Base-by-base conservation (phyloP, 2,329 filamentous ascomycete species). In the Aspergillus tamarii region DNA sequence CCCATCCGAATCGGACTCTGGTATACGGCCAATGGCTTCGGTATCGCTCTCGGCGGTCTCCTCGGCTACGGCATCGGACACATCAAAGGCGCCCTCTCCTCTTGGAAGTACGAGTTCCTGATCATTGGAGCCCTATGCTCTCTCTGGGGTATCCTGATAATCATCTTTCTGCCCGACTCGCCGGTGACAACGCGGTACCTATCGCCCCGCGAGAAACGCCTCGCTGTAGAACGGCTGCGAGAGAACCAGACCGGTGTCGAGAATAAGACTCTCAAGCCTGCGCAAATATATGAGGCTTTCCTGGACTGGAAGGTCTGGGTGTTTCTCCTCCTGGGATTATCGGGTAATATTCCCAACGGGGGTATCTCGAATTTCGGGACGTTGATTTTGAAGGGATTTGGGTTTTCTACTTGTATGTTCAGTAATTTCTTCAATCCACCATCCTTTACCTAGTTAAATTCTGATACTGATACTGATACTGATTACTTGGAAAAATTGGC, bases 51-150 rank as follows among this genome's bases (percentile, higher is more conserved):
- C 0, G 87, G 87, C 54, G 86, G 86, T 0, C 70, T 87, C 3
- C 73, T 87, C 0, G 84, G 85, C 0, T 89, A 86, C 61, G 87
- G 83, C 0, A 89, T 89, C 54, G 87, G 88, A 1, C 81, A 88
- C 65, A 87, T 87, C 66, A 79, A 81, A 43, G 86, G 85, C 14
- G 77, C 81, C 1, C 79, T 90, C 21, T 80, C 84, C 0, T 85
- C 84, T 0, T 91, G 88, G 88, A 87, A 86, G 70, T 91, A 88
- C 66, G 88, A 91, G 60, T 91, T 91, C 71, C 76, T 91, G 19
- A 84, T 91, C 23, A 87, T 87, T 63, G 80, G 80, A 8, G 80
- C 85, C 1, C 79, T 89, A 10, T 89, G 87, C 63, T 80, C 84
- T 16, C 62, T 80, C 14, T 90, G 88, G 84, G 88, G 85, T 1